Base-by-base conservation (phyloP, 75 land plant species). In the Azolla pinnata region DNA sequence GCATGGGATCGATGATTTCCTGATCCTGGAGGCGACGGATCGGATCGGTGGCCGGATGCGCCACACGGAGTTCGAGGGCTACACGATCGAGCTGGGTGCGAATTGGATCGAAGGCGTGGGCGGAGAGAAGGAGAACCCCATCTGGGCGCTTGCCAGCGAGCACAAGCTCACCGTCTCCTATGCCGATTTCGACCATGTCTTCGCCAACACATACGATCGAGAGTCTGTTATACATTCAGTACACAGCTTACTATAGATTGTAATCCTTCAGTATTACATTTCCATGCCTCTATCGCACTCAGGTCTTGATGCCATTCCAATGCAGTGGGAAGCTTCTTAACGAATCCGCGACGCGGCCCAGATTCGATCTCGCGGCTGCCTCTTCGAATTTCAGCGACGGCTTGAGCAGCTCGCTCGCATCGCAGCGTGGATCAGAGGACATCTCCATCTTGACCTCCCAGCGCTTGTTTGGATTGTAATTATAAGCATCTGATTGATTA, bases 81-180 rank as follows among this genome's bases (percentile, higher is more conserved):
- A 68, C 10, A 52, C 72, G 38, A 71, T 84, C 54, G 88, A 88
- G 63, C 51, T 74, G 10, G 93, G 93, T 7, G 93, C 93, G 3
- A 83, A 83, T 12, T 88, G 93, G 93, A 71, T 84, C 14, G 80
- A 70, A 49, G 88, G 88, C 1, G 93, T 84, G 14, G 79, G 79
- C 0, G 93, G 93, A 4, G 32, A 62, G n/a, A 47, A 71, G 33
- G 21, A 73, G 21, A 88, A 88, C 40, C 93, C 93, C 7, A 72
- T 88, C 29, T 81, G 84, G 81, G 70, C 72, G 1, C 67, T 88
- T 0, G 93, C 93, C 24, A 17, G 53, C 7, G 29, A 72, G 17
- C 47, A 68, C 12, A 48, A 63, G 1, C 77, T 88, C 19, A 68
- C 76, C 12, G 79, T 74, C 0, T 64, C 46, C 59, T 66, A 59